Conservation (phyloP, 495 filamentous ascomycete species). For the Staphylotrichum longicolle region DNA sequence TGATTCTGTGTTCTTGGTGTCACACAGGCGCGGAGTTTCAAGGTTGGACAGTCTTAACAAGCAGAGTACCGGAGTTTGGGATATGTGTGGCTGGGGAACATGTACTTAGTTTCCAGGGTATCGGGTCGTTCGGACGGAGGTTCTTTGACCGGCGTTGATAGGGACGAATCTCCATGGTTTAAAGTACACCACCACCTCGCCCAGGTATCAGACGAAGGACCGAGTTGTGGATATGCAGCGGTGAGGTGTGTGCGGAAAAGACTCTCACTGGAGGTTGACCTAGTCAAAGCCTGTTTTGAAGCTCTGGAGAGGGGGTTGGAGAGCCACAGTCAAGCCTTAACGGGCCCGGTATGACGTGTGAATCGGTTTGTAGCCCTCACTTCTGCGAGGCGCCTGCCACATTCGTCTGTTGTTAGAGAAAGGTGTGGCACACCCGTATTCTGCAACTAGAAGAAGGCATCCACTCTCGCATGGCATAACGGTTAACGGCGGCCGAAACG, state of each 20-base stretch:
- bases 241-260: conserved; percentile 7
- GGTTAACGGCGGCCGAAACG: conserved; percentile 3
- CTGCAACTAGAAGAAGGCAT: not conserved
- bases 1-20: not conserved
- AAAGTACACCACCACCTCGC: conserved; percentile 2
- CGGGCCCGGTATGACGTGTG: conserved; percentile 7
- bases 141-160: not conserved
- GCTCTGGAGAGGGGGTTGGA: not conserved
- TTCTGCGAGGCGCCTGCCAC: not conserved
- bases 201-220: too few relatives aligned
- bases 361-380: not conserved
- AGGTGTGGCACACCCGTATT: too few relatives aligned
- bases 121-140: not conserved
- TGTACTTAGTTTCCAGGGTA: not conserved
- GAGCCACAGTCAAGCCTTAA: conserved; percentile 11
- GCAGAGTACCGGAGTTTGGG: not conserved
- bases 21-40: not conserved
- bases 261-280: not conserved
- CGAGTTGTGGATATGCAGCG: not conserved
- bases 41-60: too few relatives aligned
- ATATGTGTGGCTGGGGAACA: not conserved
- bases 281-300: conserved; percentile 14
- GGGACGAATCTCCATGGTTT: not conserved
- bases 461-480: not conserved
- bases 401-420: too few relatives aligned